Conservation (phyloP, 148 eudicot species). For the Vaccinium macrocarpon region DNA sequence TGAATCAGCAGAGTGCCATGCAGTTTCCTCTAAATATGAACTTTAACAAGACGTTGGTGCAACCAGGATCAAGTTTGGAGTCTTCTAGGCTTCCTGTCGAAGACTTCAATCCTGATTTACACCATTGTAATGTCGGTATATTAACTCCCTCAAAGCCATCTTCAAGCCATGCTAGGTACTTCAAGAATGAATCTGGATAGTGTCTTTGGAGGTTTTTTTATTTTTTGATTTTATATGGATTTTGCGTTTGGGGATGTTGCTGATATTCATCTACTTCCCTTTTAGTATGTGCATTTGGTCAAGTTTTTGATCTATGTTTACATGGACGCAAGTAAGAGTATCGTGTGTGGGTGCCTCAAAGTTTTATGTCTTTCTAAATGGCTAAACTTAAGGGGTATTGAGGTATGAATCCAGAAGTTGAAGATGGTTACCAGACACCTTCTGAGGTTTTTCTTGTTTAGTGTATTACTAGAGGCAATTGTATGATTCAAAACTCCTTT, state of each 20-base stretch:
- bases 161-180: constrained; percentile 19
- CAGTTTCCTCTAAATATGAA: not conserved
- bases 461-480: not conserved
- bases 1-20: not conserved
- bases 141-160: constrained; percentile 15
- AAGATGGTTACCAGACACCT: not conserved
- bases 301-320: not conserved
- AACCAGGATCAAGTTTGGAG: not conserved
- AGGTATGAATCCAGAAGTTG: not conserved
- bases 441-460: not conserved
- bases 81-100: not conserved
- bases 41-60: not conserved
- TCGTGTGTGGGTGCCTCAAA: not conserved
- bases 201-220: not conserved
- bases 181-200: not conserved
- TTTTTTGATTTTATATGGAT: not conserved
- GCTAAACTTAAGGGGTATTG: not conserved
- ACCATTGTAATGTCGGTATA: not conserved
- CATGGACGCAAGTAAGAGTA: not conserved
- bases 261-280: not conserved
- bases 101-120: not conserved
- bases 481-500: not conserved
- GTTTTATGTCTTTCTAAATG: not conserved
- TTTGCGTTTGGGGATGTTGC: not conserved
- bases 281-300: no score